Evolutionary conservation across 495 filamentous ascomycete genomes (phyloP).

Genomic region (Cercophora sp.): DNA sequence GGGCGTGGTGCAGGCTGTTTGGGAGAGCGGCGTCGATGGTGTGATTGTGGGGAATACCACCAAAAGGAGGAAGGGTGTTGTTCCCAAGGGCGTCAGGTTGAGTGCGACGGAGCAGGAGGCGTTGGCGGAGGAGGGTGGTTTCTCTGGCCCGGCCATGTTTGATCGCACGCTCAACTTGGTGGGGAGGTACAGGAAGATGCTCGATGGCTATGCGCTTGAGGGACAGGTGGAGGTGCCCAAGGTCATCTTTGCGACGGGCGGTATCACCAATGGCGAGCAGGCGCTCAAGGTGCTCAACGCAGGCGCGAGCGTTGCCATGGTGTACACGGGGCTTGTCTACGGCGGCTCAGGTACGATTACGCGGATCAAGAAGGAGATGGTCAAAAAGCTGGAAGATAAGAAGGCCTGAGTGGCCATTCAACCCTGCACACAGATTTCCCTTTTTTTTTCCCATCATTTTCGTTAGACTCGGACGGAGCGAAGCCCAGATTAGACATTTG

Average conservation of each 20-base stretch:
- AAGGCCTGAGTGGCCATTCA: constrained; percentile 4
- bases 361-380: constrained; percentile 83
- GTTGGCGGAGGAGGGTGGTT: constrained; percentile 76
- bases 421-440: too few species aligned
- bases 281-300: constrained; percentile 74
- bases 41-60: constrained; percentile 99
- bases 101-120: constrained; percentile 61
- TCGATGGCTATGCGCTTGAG: constrained; percentile 53
- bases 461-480: too few species aligned
- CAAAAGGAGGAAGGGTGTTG: constrained; percentile 66
- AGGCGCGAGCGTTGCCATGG: constrained; percentile 82
- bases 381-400: constrained; percentile 36
- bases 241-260: constrained; percentile 87
- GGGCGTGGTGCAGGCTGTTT: constrained; percentile 84
- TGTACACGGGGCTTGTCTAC: constrained; percentile 78
- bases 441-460: too few species aligned
- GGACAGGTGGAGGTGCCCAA: constrained; percentile 48
- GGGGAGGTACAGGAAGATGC: constrained; percentile 66
- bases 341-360: constrained; percentile 82
- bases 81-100: constrained; percentile 60
- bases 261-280: constrained; percentile 80
- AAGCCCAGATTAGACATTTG: too few species aligned
- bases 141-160: constrained; percentile 86
- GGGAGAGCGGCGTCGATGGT: constrained; percentile 80
- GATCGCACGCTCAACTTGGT: constrained; percentile 71